Percentiles rank a stretch among this genome's conserved stretches.
These are phyloP conservation scores for Alloteropsis semialata DNA, from an alignment of 176 grass and related monocot species.

Conservation along the genomic window DNA sequence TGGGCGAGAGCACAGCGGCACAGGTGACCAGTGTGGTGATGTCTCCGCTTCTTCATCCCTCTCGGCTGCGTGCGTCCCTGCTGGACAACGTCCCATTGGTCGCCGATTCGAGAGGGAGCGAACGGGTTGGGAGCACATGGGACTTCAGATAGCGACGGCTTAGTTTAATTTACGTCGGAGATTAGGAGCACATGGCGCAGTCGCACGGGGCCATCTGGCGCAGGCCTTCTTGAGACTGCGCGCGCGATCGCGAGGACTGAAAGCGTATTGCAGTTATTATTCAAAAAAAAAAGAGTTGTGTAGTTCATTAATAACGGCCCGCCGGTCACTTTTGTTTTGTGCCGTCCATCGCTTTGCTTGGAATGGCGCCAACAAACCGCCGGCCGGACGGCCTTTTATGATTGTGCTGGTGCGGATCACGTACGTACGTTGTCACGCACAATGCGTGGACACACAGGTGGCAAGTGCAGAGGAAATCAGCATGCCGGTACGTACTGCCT, in stretches of 20 bases:
- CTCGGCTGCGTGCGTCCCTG: not conserved
- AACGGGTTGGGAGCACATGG: not conserved
- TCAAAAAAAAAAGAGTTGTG: no score
- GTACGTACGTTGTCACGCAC: not conserved
- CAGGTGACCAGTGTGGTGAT: not conserved
- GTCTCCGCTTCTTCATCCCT: not conserved
- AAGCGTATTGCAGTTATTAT: no score
- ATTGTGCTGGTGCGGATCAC: slow-evolving; percentile 3
- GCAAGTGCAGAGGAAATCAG: not conserved
- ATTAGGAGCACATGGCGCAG: not conserved
- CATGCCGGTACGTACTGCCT: not conserved
- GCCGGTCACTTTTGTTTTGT: not conserved
- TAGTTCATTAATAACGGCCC: not conserved
- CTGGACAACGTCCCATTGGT: not conserved
- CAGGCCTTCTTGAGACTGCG: no score
- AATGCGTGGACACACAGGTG: not conserved
- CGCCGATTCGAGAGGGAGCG: not conserved
- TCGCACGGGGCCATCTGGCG: not conserved
- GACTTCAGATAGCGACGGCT: not conserved
- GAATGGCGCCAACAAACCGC: not conserved
- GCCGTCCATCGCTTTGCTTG: not conserved
- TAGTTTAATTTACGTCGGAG: not conserved
- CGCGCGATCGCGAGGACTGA: no score
- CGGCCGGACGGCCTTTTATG: not conserved
- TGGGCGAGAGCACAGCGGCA: not conserved